A percentile compares a stretch with the other conserved stretches of the same genome.
phyloP scores from a whole-genome alignment of 148 eudicot genomes.

The Dysphania ambrosioides region DNA sequence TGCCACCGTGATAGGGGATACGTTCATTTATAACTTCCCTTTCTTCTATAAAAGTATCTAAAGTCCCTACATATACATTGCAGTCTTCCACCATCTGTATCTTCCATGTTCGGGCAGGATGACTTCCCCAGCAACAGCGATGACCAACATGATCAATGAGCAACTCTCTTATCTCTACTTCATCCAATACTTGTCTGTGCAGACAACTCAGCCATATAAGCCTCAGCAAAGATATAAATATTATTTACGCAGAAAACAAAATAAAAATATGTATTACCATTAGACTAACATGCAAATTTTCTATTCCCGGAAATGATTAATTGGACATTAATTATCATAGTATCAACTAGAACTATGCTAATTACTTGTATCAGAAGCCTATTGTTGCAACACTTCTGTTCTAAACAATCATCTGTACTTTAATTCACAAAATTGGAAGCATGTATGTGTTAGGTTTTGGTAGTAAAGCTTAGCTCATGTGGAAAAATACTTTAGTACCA shows the following conservation, averaged over 20 bases:
- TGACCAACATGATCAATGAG: slow-evolving; percentile 95
- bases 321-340: background rate
- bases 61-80: slow-evolving; percentile 94
- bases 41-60: slow-evolving; percentile 87
- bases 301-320: background rate
- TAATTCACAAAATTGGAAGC: background rate
- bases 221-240: background rate
- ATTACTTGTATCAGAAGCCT: background rate
- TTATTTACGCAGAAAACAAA: background rate
- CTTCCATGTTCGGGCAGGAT: slow-evolving; percentile 91
- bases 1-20: slow-evolving; percentile 58
- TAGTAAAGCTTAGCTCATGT: background rate
- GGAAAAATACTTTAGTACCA: background rate
- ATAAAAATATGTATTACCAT: background rate
- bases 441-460: background rate
- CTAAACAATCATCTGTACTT: background rate
- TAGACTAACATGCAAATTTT: background rate
- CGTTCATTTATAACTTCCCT: slow-evolving; percentile 63
- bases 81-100: slow-evolving; percentile 87
- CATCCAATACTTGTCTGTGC: slow-evolving; percentile 76
- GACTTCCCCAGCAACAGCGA: slow-evolving; percentile 98
- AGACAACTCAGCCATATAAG: slow-evolving; percentile 4
- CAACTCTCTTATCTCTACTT: slow-evolving; percentile 88
- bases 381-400: background rate
- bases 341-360: background rate